Conservation (phyloP, 352 stramenopile genomes). For the Blastocystis sp. region DNA sequence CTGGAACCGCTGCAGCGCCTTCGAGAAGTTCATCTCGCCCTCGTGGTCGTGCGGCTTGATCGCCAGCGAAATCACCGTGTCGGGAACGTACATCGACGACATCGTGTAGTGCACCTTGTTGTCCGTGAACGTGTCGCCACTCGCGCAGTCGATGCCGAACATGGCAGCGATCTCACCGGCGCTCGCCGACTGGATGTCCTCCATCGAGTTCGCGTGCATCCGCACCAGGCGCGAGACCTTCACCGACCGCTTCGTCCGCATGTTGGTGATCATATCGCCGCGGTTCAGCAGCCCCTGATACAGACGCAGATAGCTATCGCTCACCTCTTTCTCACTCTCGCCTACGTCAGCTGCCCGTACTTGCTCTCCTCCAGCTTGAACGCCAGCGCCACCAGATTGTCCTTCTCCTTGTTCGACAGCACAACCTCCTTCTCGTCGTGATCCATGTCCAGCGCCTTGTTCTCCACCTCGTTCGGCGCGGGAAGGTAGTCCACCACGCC, state of each 20-base stretch:
- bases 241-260: constrained; percentile 61
- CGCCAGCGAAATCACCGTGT: constrained; percentile 91
- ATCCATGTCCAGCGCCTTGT: constrained; percentile 84
- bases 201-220: constrained; percentile 98
- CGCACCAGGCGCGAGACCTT: constrained; percentile 79
- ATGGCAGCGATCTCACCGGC: constrained; percentile 91
- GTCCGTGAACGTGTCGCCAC: constrained; percentile 91
- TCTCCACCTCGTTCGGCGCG: constrained; percentile 79
- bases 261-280: constrained; percentile 74
- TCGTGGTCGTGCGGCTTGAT: constrained; percentile 85
- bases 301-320: constrained; percentile 58
- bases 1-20: constrained; percentile 84
- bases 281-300: constrained; percentile 71
- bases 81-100: constrained; percentile 90
- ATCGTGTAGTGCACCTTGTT: constrained; percentile 78
- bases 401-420: constrained; percentile 70
- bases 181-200: constrained; percentile 85
- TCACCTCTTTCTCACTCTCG: constrained; percentile 73
- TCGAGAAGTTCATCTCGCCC: constrained; percentile 86
- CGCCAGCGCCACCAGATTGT: constrained; percentile 85
- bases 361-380: constrained; percentile 98
- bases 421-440: constrained; percentile 81
- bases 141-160: constrained; percentile 96
- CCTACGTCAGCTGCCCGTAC: constrained; percentile 98
- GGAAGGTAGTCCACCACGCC: constrained; percentile 91